A percentile compares a stretch with the other conserved stretches of the same genome.
Evolutionary conservation across 768 basidiomycete species (phyloP).

Genomic region (Coprinellus micaceus): DNA sequence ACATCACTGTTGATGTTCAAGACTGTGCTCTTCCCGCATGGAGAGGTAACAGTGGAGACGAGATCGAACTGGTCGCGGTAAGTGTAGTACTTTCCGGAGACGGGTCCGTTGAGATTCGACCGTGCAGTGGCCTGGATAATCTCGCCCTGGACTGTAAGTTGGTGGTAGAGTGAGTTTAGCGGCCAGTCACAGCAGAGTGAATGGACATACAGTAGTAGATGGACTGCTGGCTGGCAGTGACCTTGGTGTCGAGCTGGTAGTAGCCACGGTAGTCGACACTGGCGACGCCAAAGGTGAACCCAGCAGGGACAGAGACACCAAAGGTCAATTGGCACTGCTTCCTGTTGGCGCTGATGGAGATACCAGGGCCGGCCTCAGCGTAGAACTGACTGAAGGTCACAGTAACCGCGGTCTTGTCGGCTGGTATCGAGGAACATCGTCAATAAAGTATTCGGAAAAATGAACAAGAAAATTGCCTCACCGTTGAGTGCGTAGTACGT

Average conservation of each 20-base stretch:
- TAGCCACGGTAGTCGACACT: slow-evolving; percentile 22
- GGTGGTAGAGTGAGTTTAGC: no score
- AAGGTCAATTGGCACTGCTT: slow-evolving; percentile 16
- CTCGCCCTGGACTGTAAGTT: slow-evolving; percentile 24
- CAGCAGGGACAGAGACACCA: slow-evolving; percentile 14
- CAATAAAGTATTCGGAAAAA: not conserved
- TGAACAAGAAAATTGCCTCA: not conserved
- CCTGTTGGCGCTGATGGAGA: slow-evolving; percentile 8
- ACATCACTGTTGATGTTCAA: slow-evolving; percentile 24
- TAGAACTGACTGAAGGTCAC: slow-evolving; percentile 5
- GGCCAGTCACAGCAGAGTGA: not conserved
- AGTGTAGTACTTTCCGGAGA: slow-evolving; percentile 21
- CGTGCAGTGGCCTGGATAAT: slow-evolving; percentile 23
- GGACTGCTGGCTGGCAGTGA: slow-evolving; percentile 20
- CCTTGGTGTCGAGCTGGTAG: slow-evolving; percentile 23
- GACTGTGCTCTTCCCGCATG: slow-evolving; percentile 21
- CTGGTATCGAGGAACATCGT: not conserved
- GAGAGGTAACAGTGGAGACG: slow-evolving; percentile 20
- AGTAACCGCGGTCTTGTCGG: slow-evolving; percentile 3
- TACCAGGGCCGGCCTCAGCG: not conserved
- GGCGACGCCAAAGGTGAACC: slow-evolving; percentile 18
- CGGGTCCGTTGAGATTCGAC: slow-evolving; percentile 19
- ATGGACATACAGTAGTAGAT: slow-evolving; percentile 22
- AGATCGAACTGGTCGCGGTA: slow-evolving; percentile 26
- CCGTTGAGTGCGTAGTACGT: slow-evolving; percentile 13